Percentiles rank a stretch among this genome's conserved stretches.
phyloP scores from a whole-genome alignment of 2,329 filamentous ascomycete species.

The Pyrenophora graminea region DNA sequence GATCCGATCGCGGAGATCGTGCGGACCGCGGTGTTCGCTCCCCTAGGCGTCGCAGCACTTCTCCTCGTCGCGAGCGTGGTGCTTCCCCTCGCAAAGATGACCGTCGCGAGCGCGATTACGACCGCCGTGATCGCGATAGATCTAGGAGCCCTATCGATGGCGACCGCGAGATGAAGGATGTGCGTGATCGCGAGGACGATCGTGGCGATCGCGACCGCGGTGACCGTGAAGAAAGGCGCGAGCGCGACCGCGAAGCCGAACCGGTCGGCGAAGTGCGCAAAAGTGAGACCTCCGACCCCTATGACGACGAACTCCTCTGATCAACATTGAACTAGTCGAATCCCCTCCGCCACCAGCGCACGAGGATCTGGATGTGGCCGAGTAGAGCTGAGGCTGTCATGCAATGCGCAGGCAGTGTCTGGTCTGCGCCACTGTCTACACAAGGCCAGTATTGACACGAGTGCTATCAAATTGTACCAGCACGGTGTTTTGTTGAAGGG shows the following conservation, averaged over 20 bases:
- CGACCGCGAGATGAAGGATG: conserved; percentile 55
- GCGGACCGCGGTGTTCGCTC: conserved; percentile 74
- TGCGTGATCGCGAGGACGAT: conserved; percentile 65
- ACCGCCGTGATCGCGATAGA: conserved; percentile 73
- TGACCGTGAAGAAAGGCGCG: conserved; percentile 56
- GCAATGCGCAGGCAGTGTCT: conserved; percentile 16
- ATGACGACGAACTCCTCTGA: conserved; percentile 30
- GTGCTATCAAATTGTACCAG: conserved; percentile 25
- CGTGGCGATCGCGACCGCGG: conserved; percentile 55
- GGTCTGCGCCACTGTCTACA: conserved; percentile 20
- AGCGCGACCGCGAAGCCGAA: conserved; percentile 64
- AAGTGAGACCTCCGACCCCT: conserved; percentile 58
- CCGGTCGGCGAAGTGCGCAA: conserved; percentile 89
- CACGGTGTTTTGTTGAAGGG: conserved; percentile 29
- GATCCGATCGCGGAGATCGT: conserved; percentile 64
- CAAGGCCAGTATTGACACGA: conserved; percentile 22
- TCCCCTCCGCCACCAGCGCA: conserved; percentile 76
- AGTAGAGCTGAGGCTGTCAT: conserved; percentile 53
- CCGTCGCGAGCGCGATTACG: conserved; percentile 66
- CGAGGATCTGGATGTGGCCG: conserved; percentile 94
- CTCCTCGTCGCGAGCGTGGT: conserved; percentile 60
- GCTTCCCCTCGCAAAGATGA: conserved; percentile 81
- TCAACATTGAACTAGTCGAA: conserved; percentile 59
- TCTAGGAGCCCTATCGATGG: conserved; percentile 63
- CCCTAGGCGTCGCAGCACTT: conserved; percentile 53